These are phyloP conservation scores for Colletotrichum lentis DNA, from an alignment of 2,329 filamentous ascomycete genomes.

Conservation along the genomic window DNA sequence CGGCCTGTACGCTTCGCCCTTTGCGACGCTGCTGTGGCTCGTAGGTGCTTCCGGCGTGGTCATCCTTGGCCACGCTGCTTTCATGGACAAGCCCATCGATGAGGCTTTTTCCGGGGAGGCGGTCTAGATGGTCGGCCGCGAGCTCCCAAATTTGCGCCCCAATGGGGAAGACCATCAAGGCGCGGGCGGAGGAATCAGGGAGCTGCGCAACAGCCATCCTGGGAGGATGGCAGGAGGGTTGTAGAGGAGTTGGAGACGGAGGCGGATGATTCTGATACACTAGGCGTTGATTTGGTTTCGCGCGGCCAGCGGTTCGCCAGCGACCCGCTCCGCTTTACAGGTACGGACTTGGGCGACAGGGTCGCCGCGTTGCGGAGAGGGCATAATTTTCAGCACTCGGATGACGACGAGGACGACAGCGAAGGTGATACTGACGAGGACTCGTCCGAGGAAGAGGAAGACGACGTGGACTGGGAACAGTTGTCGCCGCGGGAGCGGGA, in stretches of 20 bases:
- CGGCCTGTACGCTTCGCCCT: slow-evolving; percentile 83
- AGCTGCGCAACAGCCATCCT: slow-evolving; percentile 50
- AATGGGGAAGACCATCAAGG: slow-evolving; percentile 99
- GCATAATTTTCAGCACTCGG: slow-evolving; percentile 49
- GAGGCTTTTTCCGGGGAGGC: slow-evolving; percentile 99
- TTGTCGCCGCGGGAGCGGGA: slow-evolving; percentile 71
- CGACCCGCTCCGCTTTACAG: slow-evolving; percentile 69
- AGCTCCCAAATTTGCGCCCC: slow-evolving; percentile 94
- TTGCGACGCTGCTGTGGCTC: slow-evolving; percentile 89
- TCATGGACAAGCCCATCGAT: slow-evolving; percentile 99
- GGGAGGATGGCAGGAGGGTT: slow-evolving; percentile 56
- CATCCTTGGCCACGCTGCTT: slow-evolving; percentile 91
- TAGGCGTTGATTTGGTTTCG: slow-evolving; percentile 61
- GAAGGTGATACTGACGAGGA: slow-evolving; percentile 52
- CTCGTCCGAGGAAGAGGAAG: slow-evolving; percentile 49
- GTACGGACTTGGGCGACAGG: slow-evolving; percentile 62
- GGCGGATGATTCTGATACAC: slow-evolving; percentile 63
- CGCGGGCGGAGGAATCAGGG: slow-evolving; percentile 73
- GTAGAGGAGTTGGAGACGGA: slow-evolving; percentile 75
- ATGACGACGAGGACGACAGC: slow-evolving; percentile 49
- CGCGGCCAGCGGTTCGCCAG: slow-evolving; percentile 62
- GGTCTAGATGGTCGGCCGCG: slow-evolving; percentile 99
- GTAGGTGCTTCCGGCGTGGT: slow-evolving; percentile 94
- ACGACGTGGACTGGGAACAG: slow-evolving; percentile 58
- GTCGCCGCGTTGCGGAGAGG: slow-evolving; percentile 51